phyloP scores from a whole-genome alignment of 2,329 filamentous ascomycete genomes.

The Calonectria montana region DNA sequence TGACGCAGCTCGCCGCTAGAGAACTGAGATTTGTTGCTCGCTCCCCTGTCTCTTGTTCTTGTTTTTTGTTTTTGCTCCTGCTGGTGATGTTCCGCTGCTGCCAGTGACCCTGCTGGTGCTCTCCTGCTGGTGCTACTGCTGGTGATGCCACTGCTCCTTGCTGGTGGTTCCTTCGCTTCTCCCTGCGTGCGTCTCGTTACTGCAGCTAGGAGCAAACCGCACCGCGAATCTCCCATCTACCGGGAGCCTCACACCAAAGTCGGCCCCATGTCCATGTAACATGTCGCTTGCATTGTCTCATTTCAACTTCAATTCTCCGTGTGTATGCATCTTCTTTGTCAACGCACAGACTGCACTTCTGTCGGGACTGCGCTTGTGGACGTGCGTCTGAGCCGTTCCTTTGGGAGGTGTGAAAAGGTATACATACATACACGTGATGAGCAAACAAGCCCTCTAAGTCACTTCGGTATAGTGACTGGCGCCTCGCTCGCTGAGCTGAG shows the following conservation, averaged over 20 bases:
- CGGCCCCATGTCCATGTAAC: conserved; percentile 1
- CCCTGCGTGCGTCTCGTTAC: background rate
- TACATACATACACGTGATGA: conserved; percentile 8
- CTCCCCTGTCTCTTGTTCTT: background rate
- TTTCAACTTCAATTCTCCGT: background rate
- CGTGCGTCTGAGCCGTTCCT: background rate
- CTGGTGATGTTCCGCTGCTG: background rate
- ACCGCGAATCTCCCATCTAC: background rate
- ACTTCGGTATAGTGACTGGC: background rate
- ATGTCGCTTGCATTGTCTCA: conserved; percentile 18
- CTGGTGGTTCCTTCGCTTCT: background rate
- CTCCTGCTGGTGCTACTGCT: background rate
- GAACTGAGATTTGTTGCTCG: background rate
- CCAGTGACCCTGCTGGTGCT: background rate
- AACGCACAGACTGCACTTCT: conserved; percentile 1
- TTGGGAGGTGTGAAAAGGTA: background rate
- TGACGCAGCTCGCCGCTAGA: conserved; percentile 4
- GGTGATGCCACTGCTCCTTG: background rate
- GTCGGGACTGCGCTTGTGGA: background rate
- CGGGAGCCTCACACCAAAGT: background rate
- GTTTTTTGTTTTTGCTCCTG: background rate
- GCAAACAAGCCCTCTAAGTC: background rate
- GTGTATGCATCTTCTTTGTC: conserved; percentile 4
- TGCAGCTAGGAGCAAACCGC: background rate
- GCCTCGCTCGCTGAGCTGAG: background rate